phyloP scores from a whole-genome alignment of 2,329 filamentous ascomycete genomes.

The Trichoderma koningii region DNA sequence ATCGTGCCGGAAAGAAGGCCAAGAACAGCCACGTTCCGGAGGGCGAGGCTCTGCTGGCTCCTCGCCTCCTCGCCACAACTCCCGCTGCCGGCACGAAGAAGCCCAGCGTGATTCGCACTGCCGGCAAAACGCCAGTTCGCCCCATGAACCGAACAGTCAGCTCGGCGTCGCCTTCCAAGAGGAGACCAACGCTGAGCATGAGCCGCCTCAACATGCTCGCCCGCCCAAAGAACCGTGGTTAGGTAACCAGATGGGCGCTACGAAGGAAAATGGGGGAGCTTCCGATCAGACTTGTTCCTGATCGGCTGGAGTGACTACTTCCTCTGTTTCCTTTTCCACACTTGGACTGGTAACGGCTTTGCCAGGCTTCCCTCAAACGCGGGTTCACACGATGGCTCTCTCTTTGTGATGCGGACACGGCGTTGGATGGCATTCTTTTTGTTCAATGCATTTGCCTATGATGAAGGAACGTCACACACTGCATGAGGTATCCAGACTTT shows the following conservation, averaged over 20 bases:
- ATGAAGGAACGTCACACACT: constrained; percentile 21
- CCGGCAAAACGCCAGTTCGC: constrained; percentile 32
- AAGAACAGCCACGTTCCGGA: constrained; percentile 53
- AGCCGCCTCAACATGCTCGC: constrained; percentile 64
- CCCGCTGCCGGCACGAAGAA: constrained; percentile 44
- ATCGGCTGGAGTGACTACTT: neutral
- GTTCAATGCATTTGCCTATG: constrained; percentile 12
- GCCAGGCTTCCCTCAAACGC: neutral
- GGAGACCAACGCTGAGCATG: constrained; percentile 54
- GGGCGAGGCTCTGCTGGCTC: constrained; percentile 55
- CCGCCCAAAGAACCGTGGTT: constrained; percentile 59
- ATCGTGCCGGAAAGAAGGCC: constrained; percentile 61
- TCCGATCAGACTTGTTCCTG: neutral
- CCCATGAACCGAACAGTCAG: constrained; percentile 5
- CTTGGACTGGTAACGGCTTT: neutral
- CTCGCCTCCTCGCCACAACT: constrained; percentile 46
- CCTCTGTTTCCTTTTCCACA: neutral
- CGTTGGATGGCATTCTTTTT: constrained; percentile 13
- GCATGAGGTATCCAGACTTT: constrained; percentile 12
- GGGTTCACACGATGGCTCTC: neutral
- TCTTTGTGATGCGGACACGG: constrained; percentile 1
- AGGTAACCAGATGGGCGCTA: constrained; percentile 28
- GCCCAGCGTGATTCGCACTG: constrained; percentile 35
- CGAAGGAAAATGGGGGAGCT: constrained; percentile 6
- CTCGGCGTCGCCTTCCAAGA: constrained; percentile 53